phyloP scores from a whole-genome alignment of 768 basidiomycete genomes.

The Ephemerocybe angulata region DNA sequence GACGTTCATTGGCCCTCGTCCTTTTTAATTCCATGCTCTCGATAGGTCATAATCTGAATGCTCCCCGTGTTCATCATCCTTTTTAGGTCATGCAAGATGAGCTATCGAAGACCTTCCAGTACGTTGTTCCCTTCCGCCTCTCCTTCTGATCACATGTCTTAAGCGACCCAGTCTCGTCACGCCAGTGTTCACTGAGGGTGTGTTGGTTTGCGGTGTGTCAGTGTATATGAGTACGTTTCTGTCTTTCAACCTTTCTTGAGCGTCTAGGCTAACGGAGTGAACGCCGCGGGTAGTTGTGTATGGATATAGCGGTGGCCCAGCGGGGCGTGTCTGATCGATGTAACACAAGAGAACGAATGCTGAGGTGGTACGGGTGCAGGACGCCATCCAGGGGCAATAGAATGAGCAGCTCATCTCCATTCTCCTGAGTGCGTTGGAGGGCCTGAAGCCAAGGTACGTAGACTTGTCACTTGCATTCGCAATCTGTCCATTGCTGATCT shows the following conservation, averaged over 20 bases:
- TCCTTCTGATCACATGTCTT: background rate
- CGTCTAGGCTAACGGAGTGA: background rate
- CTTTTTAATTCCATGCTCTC: no score
- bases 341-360: background rate
- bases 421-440: slow-evolving; percentile 70
- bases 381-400: slow-evolving; percentile 66
- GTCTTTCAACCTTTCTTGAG: background rate
- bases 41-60: no score
- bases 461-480: background rate
- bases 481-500: background rate
- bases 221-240: slow-evolving; percentile 59
- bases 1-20: no score
- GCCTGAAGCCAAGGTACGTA: slow-evolving; percentile 64
- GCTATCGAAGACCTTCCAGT: slow-evolving; percentile 80
- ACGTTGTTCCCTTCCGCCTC: slow-evolving; percentile 20
- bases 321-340: background rate
- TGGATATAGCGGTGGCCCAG: slow-evolving; percentile 68
- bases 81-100: slow-evolving; percentile 73
- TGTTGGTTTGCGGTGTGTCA: slow-evolving; percentile 80
- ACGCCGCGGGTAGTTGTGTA: slow-evolving; percentile 79
- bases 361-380: slow-evolving; percentile 37
- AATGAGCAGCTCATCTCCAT: slow-evolving; percentile 66
- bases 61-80: background rate
- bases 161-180: slow-evolving; percentile 55
- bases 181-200: slow-evolving; percentile 76